Conservation (phyloP, 2,329 filamentous ascomycete genomes). For the Pyricularia grisea region DNA sequence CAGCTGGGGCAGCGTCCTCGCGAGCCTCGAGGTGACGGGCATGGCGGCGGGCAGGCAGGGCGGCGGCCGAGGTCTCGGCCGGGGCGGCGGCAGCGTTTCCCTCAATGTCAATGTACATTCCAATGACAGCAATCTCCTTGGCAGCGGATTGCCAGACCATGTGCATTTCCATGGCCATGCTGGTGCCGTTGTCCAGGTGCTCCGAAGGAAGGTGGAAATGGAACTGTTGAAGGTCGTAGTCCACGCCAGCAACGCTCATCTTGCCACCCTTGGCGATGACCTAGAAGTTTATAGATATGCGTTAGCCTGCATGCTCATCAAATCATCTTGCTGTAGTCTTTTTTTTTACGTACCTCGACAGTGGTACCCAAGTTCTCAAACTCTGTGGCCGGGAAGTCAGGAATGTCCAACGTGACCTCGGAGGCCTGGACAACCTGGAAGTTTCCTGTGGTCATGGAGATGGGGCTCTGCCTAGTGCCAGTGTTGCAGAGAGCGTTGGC, state of each 20-base stretch:
- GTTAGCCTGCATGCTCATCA: not conserved
- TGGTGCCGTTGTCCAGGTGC: conserved; percentile 34
- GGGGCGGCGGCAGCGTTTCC: conserved; percentile 11
- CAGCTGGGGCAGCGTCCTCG: not conserved
- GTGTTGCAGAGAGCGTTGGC: conserved; percentile 39
- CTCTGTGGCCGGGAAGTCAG: conserved; percentile 29
- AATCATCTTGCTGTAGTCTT: not conserved
- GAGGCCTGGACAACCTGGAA: conserved; percentile 22
- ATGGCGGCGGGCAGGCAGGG: conserved; percentile 2
- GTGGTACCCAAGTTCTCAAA: conserved; percentile 51
- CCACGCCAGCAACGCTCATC: conserved; percentile 22
- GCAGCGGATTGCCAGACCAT: conserved; percentile 44
- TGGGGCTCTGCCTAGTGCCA: conserved; percentile 47
- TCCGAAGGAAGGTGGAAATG: conserved; percentile 42
- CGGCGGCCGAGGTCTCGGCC: conserved; percentile 6
- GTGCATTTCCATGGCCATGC: conserved; percentile 45
- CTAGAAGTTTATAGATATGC: not conserved
- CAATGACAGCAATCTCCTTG: conserved; percentile 31
- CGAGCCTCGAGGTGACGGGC: not conserved
- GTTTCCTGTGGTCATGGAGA: conserved; percentile 35
- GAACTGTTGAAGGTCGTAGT: conserved; percentile 33
- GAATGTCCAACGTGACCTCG: conserved; percentile 27
- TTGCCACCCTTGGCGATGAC: conserved; percentile 34
- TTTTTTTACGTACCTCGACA: conserved; percentile 27
- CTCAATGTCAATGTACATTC: conserved; percentile 31